Percentiles rank a stretch among this genome's conserved stretches.
These are phyloP conservation scores for Phytophthora fragariae DNA, from an alignment of 352 stramenopile genomes.

Conservation along the genomic window DNA sequence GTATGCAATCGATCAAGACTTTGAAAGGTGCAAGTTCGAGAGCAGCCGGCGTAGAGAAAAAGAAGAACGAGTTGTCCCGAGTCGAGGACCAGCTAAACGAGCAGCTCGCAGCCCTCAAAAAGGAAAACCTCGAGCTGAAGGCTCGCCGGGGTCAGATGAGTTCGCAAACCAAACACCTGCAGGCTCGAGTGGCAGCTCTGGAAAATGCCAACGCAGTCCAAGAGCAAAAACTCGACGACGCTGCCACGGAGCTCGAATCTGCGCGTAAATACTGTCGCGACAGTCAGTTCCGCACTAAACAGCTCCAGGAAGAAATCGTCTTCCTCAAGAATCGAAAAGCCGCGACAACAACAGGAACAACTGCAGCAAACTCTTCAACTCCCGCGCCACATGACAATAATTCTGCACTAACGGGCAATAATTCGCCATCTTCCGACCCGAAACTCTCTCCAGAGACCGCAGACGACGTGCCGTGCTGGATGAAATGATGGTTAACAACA, in stretches of 20 bases:
- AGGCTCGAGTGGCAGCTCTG: conserved; percentile 47
- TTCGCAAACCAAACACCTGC: conserved; percentile 59
- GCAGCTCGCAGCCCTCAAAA: conserved; percentile 54
- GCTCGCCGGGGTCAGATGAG: conserved; percentile 45
- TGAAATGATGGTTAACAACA: conserved; percentile 44
- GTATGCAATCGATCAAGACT: conserved; percentile 23
- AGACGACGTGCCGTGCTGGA: conserved; percentile 49
- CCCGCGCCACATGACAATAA: not conserved
- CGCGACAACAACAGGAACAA: not conserved
- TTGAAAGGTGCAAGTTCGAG: conserved; percentile 52
- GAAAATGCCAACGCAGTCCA: conserved; percentile 41
- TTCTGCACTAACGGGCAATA: not conserved
- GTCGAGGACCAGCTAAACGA: conserved; percentile 50
- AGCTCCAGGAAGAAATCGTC: conserved; percentile 75
- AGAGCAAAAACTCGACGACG: conserved; percentile 54
- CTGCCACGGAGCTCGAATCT: conserved; percentile 50
- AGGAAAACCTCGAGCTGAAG: conserved; percentile 68
- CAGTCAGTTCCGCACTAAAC: conserved; percentile 67
- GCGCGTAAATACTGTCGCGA: conserved; percentile 61
- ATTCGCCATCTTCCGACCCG: not conserved
- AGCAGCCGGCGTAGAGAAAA: conserved; percentile 52
- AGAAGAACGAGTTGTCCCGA: conserved; percentile 37
- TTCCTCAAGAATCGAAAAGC: conserved; percentile 67
- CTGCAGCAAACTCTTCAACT: not conserved
- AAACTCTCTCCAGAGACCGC: conserved; percentile 16